Evolutionary conservation across 768 basidiomycete genomes (phyloP), one percentile per base, ranked within the genome.

Genomic region (Amanita rimosa): DNA sequence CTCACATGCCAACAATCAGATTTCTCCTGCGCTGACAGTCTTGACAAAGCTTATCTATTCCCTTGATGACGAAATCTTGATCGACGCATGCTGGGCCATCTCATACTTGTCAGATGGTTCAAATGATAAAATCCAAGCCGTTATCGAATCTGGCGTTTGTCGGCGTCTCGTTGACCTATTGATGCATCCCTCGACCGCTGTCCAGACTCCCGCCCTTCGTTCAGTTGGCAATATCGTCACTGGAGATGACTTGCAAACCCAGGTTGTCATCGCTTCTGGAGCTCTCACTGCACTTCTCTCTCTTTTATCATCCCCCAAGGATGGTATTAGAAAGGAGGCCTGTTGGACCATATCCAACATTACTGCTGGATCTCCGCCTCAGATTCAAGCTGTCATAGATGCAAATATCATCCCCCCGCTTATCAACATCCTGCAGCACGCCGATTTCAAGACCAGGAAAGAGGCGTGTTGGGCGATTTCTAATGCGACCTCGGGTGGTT

Each of bases 271-370:
- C 61, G 93, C 96, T 14, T 96, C 95, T 11, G 96, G 95, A 46
- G 92, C 96, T 21, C 85, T 99, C 19, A 86, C 93, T 3, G 96
- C 96, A 4, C 79, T 99, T 42, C 81, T 99, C 37, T 83, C 89
- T 19, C 75, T 99, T 17, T 75, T 99, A 47, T 92, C 89, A 2
- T 97, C 94, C 19, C 90, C 94, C 24, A 99, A 99, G 71, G 96
- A 99, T 55, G 96, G 94, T 41, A 99, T 99, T 60, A 79, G 95
- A 60, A 99, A 99, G 73, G 95, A 99, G 67, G 95, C 96, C 21
- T 99, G 96, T 70, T 99, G 96, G 96, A 99, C 96, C 14, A 98
- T 99, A 60, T 96, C 92, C 41, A 99, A 99, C 68, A 78, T 99
- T 62, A 99, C 96, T 41, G 96, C 96, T 33, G 96, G 96, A 40